These are phyloP conservation scores for Eucommia ulmoides DNA, from an alignment of 257 asterid genomes.

Conservation along the genomic window DNA sequence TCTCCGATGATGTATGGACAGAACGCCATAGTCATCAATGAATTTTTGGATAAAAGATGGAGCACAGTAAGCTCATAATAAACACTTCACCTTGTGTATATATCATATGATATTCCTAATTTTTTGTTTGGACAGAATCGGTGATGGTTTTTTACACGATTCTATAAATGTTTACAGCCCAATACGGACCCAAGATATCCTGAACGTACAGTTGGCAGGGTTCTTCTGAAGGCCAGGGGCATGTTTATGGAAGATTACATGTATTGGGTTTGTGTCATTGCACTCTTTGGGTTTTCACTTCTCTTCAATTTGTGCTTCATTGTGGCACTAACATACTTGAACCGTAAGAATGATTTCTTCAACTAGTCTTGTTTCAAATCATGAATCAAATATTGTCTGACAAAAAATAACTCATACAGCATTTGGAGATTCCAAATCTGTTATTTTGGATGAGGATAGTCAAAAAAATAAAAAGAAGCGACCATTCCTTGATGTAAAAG, in stretches of 20 bases:
- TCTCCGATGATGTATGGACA: constrained; percentile 91
- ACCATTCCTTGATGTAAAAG: constrained; percentile 11
- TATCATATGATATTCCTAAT: neutral
- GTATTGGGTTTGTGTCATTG: constrained; percentile 1
- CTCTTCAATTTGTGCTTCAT: neutral
- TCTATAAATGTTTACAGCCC: neutral
- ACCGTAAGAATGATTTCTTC: neutral
- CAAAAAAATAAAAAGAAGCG: constrained; percentile 26
- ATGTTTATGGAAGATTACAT: neutral
- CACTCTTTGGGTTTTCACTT: constrained; percentile 2
- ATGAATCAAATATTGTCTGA: too few relatives aligned
- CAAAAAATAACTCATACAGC: too few relatives aligned
- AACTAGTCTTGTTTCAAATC: too few relatives aligned
- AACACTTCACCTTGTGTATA: constrained; percentile 3
- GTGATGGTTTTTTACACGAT: neutral
- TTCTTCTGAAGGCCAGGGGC: constrained; percentile 1
- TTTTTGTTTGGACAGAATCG: too few relatives aligned
- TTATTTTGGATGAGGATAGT: constrained; percentile 28
- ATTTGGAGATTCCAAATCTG: constrained; percentile 49
- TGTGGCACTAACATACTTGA: neutral
- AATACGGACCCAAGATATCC: neutral
- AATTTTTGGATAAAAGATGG: constrained; percentile 79
- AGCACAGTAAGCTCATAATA: constrained; percentile 43
- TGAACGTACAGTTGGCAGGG: constrained; percentile 2
- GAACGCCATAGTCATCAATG: constrained; percentile 75